Evolutionary conservation across 768 basidiomycete species (phyloP).

Genomic region (Hygrophoropsis aurantiaca): DNA sequence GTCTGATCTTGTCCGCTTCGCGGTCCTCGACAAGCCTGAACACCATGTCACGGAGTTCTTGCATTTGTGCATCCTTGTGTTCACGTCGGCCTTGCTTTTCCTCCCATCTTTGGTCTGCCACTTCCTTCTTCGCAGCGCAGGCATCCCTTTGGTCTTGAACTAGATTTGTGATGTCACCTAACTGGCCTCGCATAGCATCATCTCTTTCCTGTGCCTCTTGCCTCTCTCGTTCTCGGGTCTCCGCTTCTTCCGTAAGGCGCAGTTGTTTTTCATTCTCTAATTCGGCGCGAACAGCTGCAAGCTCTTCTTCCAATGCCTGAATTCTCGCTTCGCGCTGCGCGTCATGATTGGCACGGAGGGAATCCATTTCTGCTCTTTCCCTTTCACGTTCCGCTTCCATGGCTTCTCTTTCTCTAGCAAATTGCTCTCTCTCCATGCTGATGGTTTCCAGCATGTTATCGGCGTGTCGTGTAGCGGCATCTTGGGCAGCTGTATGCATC

Average conservation of each 20-base stretch:
- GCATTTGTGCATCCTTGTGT: constrained; percentile 57
- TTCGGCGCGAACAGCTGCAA: constrained; percentile 54
- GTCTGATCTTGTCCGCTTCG: constrained; percentile 47
- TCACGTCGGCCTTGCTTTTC: constrained; percentile 59
- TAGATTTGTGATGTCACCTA: constrained; percentile 71
- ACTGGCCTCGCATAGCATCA: constrained; percentile 56
- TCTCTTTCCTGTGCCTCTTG: constrained; percentile 59
- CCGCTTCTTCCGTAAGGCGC: constrained; percentile 57
- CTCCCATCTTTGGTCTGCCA: constrained; percentile 61
- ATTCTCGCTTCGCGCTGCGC: constrained; percentile 59
- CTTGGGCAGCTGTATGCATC: constrained; percentile 43
- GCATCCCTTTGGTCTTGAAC: constrained; percentile 66
- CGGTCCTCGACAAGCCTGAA: constrained; percentile 56
- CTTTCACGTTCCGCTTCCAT: constrained; percentile 55
- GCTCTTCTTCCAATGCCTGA: constrained; percentile 59
- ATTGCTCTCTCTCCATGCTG: constrained; percentile 57
- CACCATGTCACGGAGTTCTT: constrained; percentile 62
- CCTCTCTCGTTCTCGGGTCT: constrained; percentile 59
- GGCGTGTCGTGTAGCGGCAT: constrained; percentile 57
- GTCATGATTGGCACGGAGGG: constrained; percentile 44
- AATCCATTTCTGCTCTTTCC: constrained; percentile 47
- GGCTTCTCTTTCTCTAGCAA: constrained; percentile 52
- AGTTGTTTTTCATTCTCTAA: constrained; percentile 63
- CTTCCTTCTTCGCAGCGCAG: constrained; percentile 56
- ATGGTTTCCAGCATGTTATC: constrained; percentile 60